A percentile compares a stretch with the other conserved stretches of the same genome.
Evolutionary conservation across 2,329 filamentous ascomycete genomes (phyloP).

Genomic region (Bisporella sp.): DNA sequence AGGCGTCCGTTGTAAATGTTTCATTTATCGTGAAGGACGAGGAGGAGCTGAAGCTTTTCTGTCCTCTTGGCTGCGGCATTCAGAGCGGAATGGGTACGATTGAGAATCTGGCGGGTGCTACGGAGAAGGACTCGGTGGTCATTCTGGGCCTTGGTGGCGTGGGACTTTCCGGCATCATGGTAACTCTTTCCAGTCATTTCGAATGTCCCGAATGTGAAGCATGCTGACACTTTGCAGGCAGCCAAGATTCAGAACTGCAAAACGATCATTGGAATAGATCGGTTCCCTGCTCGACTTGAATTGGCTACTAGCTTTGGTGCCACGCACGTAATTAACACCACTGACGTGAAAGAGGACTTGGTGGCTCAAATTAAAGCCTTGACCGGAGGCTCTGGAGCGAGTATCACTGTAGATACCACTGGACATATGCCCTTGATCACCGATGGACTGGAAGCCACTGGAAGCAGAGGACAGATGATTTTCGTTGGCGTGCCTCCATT

Average conservation of each 20-base stretch:
- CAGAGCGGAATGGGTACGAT: conserved; percentile 26
- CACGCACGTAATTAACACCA: conserved; percentile 18
- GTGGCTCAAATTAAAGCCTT: conserved; percentile 5
- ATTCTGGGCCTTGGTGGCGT: conserved; percentile 28
- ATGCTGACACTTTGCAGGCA: neutral
- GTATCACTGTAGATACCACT: conserved; percentile 12
- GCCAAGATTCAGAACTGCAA: conserved; percentile 18
- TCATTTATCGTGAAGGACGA: conserved; percentile 13
- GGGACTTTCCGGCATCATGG: conserved; percentile 28
- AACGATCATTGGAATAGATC: conserved; percentile 24
- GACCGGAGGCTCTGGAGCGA: conserved; percentile 1
- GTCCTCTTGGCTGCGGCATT: conserved; percentile 27
- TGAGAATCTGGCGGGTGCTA: conserved; percentile 17
- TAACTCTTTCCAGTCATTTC: conserved; percentile 1
- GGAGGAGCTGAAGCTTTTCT: conserved; percentile 17
- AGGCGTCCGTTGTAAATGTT: conserved; percentile 23
- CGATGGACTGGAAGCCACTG: conserved; percentile 5
- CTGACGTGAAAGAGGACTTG: neutral
- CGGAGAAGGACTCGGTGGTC: conserved; percentile 17
- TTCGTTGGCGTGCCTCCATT: conserved; percentile 5
- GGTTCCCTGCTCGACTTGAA: conserved; percentile 13
- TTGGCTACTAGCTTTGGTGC: conserved; percentile 23
- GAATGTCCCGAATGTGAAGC: neutral
- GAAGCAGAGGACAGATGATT: conserved; percentile 17
- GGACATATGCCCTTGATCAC: neutral